phyloP scores from a whole-genome alignment of 106 monocot species.

The Xerophyta viscosa region DNA sequence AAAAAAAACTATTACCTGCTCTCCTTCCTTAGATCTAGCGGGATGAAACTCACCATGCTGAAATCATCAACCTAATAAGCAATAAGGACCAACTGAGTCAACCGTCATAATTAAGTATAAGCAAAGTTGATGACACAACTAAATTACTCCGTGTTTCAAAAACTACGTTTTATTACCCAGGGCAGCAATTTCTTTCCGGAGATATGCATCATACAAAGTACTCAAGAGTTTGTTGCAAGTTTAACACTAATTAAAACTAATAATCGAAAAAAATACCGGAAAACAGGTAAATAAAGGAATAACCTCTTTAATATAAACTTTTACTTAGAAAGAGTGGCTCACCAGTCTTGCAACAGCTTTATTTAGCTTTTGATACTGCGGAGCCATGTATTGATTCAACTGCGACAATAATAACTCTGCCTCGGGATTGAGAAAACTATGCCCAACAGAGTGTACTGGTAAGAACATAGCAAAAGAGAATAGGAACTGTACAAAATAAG shows the following conservation, averaged over 20 bases:
- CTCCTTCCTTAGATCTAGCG: conserved; percentile 89
- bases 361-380: conserved; percentile 71
- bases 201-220: no score
- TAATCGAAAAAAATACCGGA: no score
- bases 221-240: no score
- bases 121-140: no score
- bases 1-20: conserved; percentile 48
- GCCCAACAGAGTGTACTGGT: conserved; percentile 6
- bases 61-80: conserved; percentile 69
- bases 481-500: conserved; percentile 1
- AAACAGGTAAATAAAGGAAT: no score
- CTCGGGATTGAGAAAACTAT: conserved; percentile 81
- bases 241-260: no score
- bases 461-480: not conserved
- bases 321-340: no score
- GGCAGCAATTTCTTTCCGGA: no score
- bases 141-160: no score
- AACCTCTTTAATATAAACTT: no score
- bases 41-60: conserved; percentile 89
- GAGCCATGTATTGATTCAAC: conserved; percentile 86
- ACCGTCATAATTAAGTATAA: no score
- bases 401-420: conserved; percentile 55
- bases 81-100: not conserved
- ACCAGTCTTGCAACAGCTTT: conserved; percentile 88
- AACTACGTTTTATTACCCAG: no score